Evolutionary conservation across 441 rosid genomes (phyloP), one percentile per base, ranked within the genome.

Genomic region (Rhodomyrtus psidioides): DNA sequence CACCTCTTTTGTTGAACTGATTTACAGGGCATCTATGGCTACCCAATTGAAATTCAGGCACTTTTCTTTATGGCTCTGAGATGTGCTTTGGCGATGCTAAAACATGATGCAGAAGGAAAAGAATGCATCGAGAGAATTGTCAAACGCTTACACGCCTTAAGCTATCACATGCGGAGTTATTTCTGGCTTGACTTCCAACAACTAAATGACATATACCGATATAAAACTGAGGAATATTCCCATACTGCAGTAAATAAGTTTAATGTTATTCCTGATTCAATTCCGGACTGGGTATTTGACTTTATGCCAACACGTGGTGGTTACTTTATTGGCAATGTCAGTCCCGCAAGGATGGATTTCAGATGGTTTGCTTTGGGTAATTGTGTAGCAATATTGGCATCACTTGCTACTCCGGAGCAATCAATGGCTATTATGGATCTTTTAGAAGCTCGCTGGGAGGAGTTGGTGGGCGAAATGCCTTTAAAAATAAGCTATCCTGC

Each of bases 311-410:
- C 81, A 1, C 88, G 88, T 46, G 88, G 88, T 49, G 88, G 88
- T 83, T 86, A 86, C 83, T 86, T 86, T 53, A 83, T 86, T 76
- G 88, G 88, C 42, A 86, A 86, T 74, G 85, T 86, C 49, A 86
- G 88, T 83, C 88, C 88, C 21, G 88, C 88, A 28, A 86, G 85
- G 85, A 86, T 86, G 88, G 88, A 86, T 58, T 86, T 86, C 53
- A 86, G 88, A 53, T 86, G 88, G 88, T 86, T 86, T 26, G 81
- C 82, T 76, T 83, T 86, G 88, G 88, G 88, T 56, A 86, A 86
- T 46, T 86, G 88, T 83, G 83, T 86, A 14, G 85, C 88, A 54
- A 86, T 86, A 83, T 75, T 86, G 27, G 51, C 88, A n/a, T 83
- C 85, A 14, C 88, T 86, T 57, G 88, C 88, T 51, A 86, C 88